Conservation (phyloP, 2,329 filamentous ascomycete genomes). For the Claviceps quebecensis region DNA sequence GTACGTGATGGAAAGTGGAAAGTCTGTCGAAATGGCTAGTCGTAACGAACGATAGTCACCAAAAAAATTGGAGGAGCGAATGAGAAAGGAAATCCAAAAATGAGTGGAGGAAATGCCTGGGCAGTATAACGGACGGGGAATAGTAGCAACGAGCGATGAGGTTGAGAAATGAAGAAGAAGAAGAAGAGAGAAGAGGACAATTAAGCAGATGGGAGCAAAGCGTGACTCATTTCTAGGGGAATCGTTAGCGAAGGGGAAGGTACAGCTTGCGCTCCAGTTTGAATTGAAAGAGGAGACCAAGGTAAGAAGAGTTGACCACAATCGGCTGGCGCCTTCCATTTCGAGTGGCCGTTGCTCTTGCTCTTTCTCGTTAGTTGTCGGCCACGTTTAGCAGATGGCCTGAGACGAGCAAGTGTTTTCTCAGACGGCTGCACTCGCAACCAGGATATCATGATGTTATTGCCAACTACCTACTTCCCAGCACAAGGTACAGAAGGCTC, state of each 20-base stretch:
- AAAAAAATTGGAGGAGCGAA: slow-evolving; percentile 13
- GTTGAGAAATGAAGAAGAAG: slow-evolving; percentile 7
- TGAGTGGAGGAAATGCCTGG: slow-evolving; percentile 13
- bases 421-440: background rate
- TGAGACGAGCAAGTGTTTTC: background rate
- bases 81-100: slow-evolving; percentile 17
- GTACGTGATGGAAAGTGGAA: slow-evolving; percentile 6
- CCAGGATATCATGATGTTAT: background rate
- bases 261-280: background rate
- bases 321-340: background rate
- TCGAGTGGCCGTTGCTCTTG: background rate
- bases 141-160: slow-evolving; percentile 11
- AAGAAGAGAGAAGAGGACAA: background rate
- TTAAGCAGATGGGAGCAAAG: background rate
- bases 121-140: slow-evolving; percentile 9
- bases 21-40: slow-evolving; percentile 12
- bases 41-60: slow-evolving; percentile 19
- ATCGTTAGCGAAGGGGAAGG: slow-evolving; percentile 1
- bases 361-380: background rate
- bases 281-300: background rate
- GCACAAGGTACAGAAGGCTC: background rate
- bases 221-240: background rate
- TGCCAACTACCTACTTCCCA: background rate
- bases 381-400: background rate
- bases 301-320: background rate